Conservation (phyloP, 2,329 filamentous ascomycete genomes). For the Nemania sp. region DNA sequence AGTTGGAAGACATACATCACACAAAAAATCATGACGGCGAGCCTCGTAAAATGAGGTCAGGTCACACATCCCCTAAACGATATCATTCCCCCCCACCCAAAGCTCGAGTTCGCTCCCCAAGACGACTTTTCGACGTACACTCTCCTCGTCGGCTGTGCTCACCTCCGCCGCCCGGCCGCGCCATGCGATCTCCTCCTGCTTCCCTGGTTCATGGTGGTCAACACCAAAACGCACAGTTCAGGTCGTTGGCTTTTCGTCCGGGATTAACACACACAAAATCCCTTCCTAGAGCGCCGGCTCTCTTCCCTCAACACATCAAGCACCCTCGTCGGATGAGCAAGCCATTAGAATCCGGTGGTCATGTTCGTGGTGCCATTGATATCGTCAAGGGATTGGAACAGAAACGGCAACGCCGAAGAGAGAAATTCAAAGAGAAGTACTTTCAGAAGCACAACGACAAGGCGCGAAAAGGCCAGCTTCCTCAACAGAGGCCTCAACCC, state of each 20-base stretch:
- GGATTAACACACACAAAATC: slow-evolving; percentile 81
- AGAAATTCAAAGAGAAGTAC: slow-evolving; percentile 75
- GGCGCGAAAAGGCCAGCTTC: slow-evolving; percentile 68
- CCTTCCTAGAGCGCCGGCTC: slow-evolving; percentile 76
- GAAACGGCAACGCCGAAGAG: slow-evolving; percentile 88
- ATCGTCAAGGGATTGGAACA: slow-evolving; percentile 96
- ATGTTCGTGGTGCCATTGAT: slow-evolving; percentile 91
- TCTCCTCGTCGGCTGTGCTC: slow-evolving; percentile 74
- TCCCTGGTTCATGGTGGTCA: slow-evolving; percentile 34
- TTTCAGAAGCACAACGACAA: slow-evolving; percentile 88
- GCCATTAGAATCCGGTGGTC: slow-evolving; percentile 48
- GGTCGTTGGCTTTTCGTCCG: slow-evolving; percentile 61
- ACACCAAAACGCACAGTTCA: slow-evolving; percentile 45
- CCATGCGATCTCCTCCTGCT: slow-evolving; percentile 51
- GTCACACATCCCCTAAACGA: slow-evolving; percentile 63
- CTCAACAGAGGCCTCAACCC: slow-evolving; percentile 67
- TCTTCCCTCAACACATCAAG: slow-evolving; percentile 62
- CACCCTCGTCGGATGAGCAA: slow-evolving; percentile 44
- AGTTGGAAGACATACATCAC: slow-evolving; percentile 68
- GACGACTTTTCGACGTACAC: slow-evolving; percentile 64
- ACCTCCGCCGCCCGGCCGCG: slow-evolving; percentile 63
- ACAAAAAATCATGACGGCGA: slow-evolving; percentile 56
- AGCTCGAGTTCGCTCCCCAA: slow-evolving; percentile 58
- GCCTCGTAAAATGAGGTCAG: slow-evolving; percentile 55
- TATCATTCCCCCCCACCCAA: slow-evolving; percentile 58